These are phyloP conservation scores for Handroanthus guayacan DNA, from an alignment of 257 asterid genomes.

Conservation along the genomic window DNA sequence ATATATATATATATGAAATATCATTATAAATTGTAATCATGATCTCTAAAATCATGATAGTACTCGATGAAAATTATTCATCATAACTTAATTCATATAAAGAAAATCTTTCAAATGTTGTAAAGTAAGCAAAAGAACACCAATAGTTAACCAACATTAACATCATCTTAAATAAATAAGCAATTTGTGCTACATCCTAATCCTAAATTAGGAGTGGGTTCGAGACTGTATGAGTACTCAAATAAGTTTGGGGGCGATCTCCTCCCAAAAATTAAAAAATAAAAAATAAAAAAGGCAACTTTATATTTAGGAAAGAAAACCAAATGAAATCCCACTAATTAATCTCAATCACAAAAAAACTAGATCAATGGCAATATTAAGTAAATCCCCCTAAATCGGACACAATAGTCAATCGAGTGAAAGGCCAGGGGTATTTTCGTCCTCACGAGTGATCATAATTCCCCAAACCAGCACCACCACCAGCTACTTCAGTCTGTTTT, in stretches of 20 bases:
- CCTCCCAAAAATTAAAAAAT: no score
- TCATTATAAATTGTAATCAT: no score
- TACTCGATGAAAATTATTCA: neutral
- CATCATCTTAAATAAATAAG: neutral
- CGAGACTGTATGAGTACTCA: neutral
- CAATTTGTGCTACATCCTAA: neutral
- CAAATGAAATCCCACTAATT: slow-evolving; percentile 1
- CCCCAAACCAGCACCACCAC: neutral
- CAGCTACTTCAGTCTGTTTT: neutral
- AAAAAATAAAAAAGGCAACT: neutral
- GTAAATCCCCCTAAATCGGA: neutral
- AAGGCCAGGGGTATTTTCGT: slow-evolving; percentile 13
- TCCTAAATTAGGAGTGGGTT: no score
- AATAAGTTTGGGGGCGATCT: neutral
- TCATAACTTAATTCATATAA: neutral
- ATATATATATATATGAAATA: no score
- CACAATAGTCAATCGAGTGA: neutral
- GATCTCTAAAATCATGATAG: neutral
- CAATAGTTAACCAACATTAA: no score
- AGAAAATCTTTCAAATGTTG: neutral
- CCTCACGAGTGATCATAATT: neutral
- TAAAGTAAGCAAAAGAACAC: no score
- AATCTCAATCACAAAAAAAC: neutral
- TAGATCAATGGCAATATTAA: neutral
- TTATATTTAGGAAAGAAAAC: neutral